Evolutionary conservation across 1,139 yeast species (phyloP), one percentile per base, ranked within the genome.

Genomic region (Candida smagusa): DNA sequence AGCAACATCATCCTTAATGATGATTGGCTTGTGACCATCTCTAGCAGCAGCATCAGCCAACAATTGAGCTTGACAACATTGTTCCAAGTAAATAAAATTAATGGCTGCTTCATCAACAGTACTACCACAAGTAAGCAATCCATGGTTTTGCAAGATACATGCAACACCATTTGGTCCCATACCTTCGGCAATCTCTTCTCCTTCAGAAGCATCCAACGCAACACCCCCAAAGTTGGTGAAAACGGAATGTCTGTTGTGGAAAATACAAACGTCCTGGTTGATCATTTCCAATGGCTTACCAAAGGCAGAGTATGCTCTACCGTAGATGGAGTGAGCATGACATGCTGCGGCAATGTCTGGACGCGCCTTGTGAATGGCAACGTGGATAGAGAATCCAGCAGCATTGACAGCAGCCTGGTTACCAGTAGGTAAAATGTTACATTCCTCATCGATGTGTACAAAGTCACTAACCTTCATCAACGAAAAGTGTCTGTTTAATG

Each of bases 91-190:
- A 0, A 81, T 73, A 58, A 79, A 85, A 42, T 84, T 59, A 52
- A 79, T 81, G 2, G 92, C 92, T 2, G 95, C 95, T 62, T 85
- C 95, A 53, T 84, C 95, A 8, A 85, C 86, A 1, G 90, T 84
- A 26, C 63, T 47, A 7, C 95, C 95, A 3, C 82, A 86, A 1
- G 95, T 85, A 47, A 86, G 59, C 30, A 85, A 68, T 9, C 95
- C 95, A 54, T 86, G 95, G 61, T 84, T 86, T 54, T 79, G 84
- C 49, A 86, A 68, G 47, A 86, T 81, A 22, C 81, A 74, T 4
- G 77, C 85, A 45, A 79, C 78, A 33, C 80, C 80, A 41, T 68
- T 59, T 16, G 64, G 51, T 9, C 90, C 92, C 35, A 84, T 60
- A 1, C 89, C 81, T 33, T 64, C 60, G 7, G 94, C 92, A 43